These are phyloP conservation scores for Lactarius pseudohatsudake DNA, from an alignment of 768 basidiomycete species.

Conservation along the genomic window DNA sequence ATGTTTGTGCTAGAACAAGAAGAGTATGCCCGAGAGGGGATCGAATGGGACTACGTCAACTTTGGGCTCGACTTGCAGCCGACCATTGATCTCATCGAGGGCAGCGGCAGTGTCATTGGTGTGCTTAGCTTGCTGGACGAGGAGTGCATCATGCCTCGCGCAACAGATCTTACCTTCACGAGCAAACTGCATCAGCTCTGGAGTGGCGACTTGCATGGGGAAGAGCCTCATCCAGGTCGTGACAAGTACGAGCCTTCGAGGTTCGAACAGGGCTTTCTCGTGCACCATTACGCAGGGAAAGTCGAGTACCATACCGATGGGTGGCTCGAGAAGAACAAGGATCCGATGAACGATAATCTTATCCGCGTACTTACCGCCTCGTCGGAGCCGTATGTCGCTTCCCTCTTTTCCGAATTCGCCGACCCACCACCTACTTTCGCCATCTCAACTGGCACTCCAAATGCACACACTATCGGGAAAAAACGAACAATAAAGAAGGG, in stretches of 20 bases:
- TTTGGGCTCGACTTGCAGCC: slow-evolving; percentile 97
- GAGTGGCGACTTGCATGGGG: slow-evolving; percentile 49
- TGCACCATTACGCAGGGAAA: slow-evolving; percentile 94
- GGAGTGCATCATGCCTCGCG: slow-evolving; percentile 99
- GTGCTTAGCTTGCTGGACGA: slow-evolving; percentile 93
- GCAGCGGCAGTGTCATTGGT: slow-evolving; percentile 70
- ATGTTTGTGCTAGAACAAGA: slow-evolving; percentile 99
- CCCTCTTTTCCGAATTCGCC: slow-evolving; percentile 80
- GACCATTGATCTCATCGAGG: slow-evolving; percentile 96
- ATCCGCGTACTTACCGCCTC: slow-evolving; percentile 85
- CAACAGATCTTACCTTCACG: slow-evolving; percentile 91
- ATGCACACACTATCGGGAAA: slow-evolving; percentile 51
- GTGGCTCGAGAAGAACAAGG: slow-evolving; percentile 99
- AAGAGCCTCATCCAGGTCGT: slow-evolving; percentile 67
- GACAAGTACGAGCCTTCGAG: slow-evolving; percentile 83
- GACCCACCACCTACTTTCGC: slow-evolving; percentile 42
- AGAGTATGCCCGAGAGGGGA: slow-evolving; percentile 93
- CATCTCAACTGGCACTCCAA: slow-evolving; percentile 43
- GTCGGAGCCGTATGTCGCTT: slow-evolving; percentile 75
- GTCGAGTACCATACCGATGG: slow-evolving; percentile 96
- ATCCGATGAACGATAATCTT: slow-evolving; percentile 95
- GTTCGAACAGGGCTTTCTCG: slow-evolving; percentile 91
- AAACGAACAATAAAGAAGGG: slow-evolving; percentile 87
- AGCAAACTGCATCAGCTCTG: slow-evolving; percentile 86
- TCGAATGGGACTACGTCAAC: slow-evolving; percentile 98